These are phyloP conservation scores for Quercus dentata DNA, from an alignment of 306 rosid species.

Conservation along the genomic window DNA sequence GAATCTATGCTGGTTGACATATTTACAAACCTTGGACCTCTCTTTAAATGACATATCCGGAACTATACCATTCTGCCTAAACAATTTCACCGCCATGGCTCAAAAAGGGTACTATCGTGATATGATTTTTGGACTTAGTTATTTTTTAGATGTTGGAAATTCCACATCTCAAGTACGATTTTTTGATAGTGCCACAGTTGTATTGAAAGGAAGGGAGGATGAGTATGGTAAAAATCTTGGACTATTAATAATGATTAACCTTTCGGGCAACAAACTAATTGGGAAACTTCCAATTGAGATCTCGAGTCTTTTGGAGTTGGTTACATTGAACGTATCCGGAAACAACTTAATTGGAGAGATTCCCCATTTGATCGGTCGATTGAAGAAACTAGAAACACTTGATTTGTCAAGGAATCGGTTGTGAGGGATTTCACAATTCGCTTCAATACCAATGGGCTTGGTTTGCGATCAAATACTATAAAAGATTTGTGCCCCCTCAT, in stretches of 20 bases:
- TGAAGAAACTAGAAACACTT: background rate
- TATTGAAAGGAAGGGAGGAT: background rate
- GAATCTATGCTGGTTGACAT: background rate
- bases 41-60: background rate
- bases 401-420: background rate
- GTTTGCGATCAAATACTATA: no score
- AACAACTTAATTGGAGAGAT: background rate
- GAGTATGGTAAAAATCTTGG: background rate
- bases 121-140: background rate
- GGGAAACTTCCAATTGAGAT: no score
- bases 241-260: background rate
- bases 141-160: background rate
- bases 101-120: no score
- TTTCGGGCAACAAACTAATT: background rate
- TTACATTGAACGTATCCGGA: no score
- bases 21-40: background rate
- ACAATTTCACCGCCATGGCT: constrained; percentile 4
- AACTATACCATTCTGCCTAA: background rate
- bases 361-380: background rate
- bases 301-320: no score
- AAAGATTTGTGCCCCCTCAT: no score
- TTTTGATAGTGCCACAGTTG: background rate
- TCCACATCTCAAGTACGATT: no score
- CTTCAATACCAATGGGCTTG: no score
- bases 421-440: no score